phyloP scores from a whole-genome alignment of 352 stramenopile species.

The Phytophthora pseudosyringae region DNA sequence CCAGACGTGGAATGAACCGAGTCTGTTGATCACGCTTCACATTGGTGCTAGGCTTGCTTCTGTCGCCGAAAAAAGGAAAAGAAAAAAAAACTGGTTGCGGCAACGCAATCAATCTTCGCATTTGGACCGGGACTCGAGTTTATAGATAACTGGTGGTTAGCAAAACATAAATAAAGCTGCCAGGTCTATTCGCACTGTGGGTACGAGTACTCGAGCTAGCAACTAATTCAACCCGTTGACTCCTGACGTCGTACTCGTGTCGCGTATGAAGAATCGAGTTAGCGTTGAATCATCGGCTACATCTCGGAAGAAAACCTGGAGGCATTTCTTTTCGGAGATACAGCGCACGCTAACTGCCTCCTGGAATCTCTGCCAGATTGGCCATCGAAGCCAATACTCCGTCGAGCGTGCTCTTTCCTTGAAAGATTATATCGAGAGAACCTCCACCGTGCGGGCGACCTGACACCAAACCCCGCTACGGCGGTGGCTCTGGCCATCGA shows the following conservation, averaged over 20 bases:
- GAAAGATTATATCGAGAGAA: background rate
- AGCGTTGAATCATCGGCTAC: background rate
- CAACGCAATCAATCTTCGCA: too few species aligned
- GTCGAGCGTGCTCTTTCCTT: background rate
- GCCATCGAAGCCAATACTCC: background rate
- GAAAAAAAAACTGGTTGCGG: too few species aligned
- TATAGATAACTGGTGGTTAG: too few species aligned
- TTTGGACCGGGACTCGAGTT: too few species aligned
- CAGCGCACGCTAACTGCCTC: background rate
- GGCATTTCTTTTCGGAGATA: background rate
- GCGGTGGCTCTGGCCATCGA: background rate
- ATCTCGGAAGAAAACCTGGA: background rate
- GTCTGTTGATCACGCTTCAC: background rate
- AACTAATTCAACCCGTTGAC: background rate
- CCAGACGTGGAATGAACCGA: conserved; percentile 51
- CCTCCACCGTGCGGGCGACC: background rate
- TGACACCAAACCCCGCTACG: background rate
- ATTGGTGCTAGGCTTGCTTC: too few species aligned
- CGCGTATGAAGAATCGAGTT: background rate
- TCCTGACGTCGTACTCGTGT: background rate
- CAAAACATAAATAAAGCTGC: too few species aligned
- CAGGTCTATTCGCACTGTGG: too few species aligned
- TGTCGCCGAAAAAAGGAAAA: too few species aligned
- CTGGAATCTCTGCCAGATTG: background rate
- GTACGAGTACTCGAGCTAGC: too few species aligned